These are phyloP conservation scores for Xylaria sp. DNA, from an alignment of 2,329 filamentous ascomycete species.

Conservation along the genomic window DNA sequence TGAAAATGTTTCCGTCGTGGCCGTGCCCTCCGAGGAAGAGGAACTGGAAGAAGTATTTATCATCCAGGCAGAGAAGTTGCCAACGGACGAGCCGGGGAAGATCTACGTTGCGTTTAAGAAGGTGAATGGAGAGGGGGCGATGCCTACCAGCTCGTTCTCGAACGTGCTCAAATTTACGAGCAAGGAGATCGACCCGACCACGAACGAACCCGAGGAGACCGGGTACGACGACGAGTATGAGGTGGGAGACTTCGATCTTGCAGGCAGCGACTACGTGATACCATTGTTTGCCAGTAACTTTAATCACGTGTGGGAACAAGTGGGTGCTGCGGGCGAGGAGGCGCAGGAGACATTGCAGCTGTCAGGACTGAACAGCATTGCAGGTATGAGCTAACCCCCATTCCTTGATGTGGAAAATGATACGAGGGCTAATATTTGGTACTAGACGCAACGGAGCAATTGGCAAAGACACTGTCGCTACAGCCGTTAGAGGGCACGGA, in stretches of 20 bases:
- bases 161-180: constrained; percentile 96
- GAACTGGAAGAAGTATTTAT: constrained; percentile 91
- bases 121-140: constrained; percentile 71
- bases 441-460: constrained; percentile 84
- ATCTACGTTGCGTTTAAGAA: constrained; percentile 96
- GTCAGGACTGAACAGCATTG: constrained; percentile 86
- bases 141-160: constrained; percentile 80
- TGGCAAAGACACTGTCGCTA: constrained; percentile 82
- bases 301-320: constrained; percentile 92
- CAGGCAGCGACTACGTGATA: constrained; percentile 90
- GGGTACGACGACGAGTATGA: constrained; percentile 99
- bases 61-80: constrained; percentile 81
- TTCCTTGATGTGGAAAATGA: neutral
- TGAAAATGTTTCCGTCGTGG: constrained; percentile 84
- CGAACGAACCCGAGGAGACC: constrained; percentile 85
- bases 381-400: constrained; percentile 63
- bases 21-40: constrained; percentile 79
- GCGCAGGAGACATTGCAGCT: constrained; percentile 89
- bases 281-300: constrained; percentile 95
- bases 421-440: constrained; percentile 16
- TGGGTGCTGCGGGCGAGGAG: constrained; percentile 85
- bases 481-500: constrained; percentile 95
- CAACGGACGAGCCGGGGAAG: constrained; percentile 84
- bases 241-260: constrained; percentile 88
- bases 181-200: constrained; percentile 96